Base-by-base conservation (phyloP, 2,329 filamentous ascomycete species). In the Exophiala aquamarina region DNA sequence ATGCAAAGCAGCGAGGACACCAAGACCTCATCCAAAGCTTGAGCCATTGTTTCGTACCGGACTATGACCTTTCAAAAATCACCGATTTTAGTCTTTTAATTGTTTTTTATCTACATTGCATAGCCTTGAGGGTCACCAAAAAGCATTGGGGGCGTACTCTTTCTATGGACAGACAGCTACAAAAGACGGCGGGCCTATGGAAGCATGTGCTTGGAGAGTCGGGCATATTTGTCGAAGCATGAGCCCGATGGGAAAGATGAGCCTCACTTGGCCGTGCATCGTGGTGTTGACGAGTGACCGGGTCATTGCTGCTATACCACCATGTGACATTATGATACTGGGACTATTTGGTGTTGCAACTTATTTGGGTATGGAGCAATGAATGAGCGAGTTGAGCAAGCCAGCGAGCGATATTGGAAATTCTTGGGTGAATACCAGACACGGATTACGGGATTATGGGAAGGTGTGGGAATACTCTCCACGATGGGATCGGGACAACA, bases 1-100 rank as follows among this genome's bases (percentile, higher is more conserved):
- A 55, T 59, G 57, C 55, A 58, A 43, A 54, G 56, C 56, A 56
- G 54, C 31, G 52, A 54, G 32, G 44, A 52, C n/a, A 38, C 32
- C 21, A 48, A 47, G 31, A 14, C 41, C 13, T 43, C 38, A 17
- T 45, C 26, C 13, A 45, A 41, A 43, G 29, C 50, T 29, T 54
- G 36, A 47, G 14, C 13, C 19, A 18, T 20, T 17, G 19, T 17
- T 26, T 20, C 28, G 14, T 18, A 42, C 28, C 26, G 35, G 38
- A 7, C 29, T 33, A 23, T 20, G 11, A 39, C 8, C 17, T 20
- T 34, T 11, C 6, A 6, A 26, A 6, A 6, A 11, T 26, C 23
- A 26, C 35, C 10, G 31, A 42, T 17, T 48, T 31, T 34, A 19
- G 23, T 38, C 34, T 44, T 44, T 44, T 32, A 37, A 33, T 49